Conservation (phyloP, 2,329 filamentous ascomycete species). For the Alternaria arborescens region DNA sequence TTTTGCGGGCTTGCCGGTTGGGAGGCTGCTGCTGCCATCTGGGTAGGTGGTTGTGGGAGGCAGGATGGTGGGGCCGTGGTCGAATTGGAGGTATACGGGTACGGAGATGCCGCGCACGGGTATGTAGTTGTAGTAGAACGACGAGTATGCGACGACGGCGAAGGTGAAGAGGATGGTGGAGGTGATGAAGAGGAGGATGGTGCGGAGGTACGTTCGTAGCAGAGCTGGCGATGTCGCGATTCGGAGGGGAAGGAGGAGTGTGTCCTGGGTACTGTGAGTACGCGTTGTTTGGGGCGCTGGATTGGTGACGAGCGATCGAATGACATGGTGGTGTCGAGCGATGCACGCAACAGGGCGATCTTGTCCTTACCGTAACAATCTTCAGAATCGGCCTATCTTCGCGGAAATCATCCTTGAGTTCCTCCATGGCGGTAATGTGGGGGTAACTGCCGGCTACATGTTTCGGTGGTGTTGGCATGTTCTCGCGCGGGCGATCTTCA, state of each 20-base stretch:
- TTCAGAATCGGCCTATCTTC: conserved; percentile 25
- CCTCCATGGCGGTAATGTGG: conserved; percentile 28
- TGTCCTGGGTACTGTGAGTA: conserved; percentile 54
- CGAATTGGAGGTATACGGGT: conserved; percentile 73
- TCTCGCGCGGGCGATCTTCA: conserved; percentile 30
- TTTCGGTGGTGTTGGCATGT: conserved; percentile 12
- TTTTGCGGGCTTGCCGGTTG: conserved; percentile 18
- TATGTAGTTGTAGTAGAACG: conserved; percentile 75
- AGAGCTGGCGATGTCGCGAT: conserved; percentile 68
- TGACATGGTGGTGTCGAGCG: neutral
- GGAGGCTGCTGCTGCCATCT: neutral
- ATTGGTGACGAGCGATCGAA: neutral
- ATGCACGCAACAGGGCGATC: neutral
- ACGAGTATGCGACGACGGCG: conserved; percentile 67
- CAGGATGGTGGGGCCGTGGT: conserved; percentile 42
- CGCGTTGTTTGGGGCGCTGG: neutral
- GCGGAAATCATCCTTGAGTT: conserved; percentile 30
- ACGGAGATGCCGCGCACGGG: conserved; percentile 70
- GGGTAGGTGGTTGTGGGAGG: conserved; percentile 16
- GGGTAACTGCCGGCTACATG: conserved; percentile 1
- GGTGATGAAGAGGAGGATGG: conserved; percentile 62
- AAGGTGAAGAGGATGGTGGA: conserved; percentile 65
- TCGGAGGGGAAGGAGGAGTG: conserved; percentile 62
- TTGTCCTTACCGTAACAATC: conserved; percentile 30
- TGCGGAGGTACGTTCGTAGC: conserved; percentile 70